Conservation (phyloP, 2,329 filamentous ascomycete species). For the Aspergillus sp. region DNA sequence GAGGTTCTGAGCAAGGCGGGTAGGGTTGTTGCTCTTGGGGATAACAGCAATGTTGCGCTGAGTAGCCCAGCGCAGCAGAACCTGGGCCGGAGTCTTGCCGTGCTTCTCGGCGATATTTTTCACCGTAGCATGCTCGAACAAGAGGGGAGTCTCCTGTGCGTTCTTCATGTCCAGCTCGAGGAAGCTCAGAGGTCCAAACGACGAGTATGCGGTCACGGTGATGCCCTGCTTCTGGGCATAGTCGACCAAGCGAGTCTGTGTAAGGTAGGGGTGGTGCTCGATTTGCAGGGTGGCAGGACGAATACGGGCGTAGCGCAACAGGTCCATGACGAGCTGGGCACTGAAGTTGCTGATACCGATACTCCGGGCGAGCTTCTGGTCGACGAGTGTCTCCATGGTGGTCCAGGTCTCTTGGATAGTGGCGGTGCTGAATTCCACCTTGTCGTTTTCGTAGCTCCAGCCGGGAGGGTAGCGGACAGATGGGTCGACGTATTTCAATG, state of each 20-base stretch:
- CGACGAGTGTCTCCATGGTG: conserved; percentile 72
- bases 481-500: conserved; percentile 81
- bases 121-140: conserved; percentile 67
- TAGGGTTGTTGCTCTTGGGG: conserved; percentile 66
- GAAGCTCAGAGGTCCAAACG: conserved; percentile 76
- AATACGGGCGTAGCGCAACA: conserved; percentile 72
- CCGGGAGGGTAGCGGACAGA: conserved; percentile 72
- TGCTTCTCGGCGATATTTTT: conserved; percentile 64
- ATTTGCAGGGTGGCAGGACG: conserved; percentile 75
- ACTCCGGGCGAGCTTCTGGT: conserved; percentile 62
- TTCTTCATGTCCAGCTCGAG: conserved; percentile 69
- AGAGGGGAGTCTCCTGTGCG: conserved; percentile 59
- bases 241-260: conserved; percentile 66
- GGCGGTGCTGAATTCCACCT: conserved; percentile 62
- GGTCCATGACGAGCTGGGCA: conserved; percentile 69
- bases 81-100: conserved; percentile 69
- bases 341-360: conserved; percentile 86
- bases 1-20: conserved; percentile 39
- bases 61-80: conserved; percentile 82
- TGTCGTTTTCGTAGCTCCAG: conserved; percentile 63
- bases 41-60: conserved; percentile 78
- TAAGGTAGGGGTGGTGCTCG: conserved; percentile 86
- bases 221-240: conserved; percentile 68
- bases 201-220: conserved; percentile 75
- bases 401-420: conserved; percentile 77